A percentile compares a stretch with the other conserved stretches of the same genome.
Evolutionary conservation across 306 rosid species (phyloP).

Genomic region (Cicer cuneatum): DNA sequence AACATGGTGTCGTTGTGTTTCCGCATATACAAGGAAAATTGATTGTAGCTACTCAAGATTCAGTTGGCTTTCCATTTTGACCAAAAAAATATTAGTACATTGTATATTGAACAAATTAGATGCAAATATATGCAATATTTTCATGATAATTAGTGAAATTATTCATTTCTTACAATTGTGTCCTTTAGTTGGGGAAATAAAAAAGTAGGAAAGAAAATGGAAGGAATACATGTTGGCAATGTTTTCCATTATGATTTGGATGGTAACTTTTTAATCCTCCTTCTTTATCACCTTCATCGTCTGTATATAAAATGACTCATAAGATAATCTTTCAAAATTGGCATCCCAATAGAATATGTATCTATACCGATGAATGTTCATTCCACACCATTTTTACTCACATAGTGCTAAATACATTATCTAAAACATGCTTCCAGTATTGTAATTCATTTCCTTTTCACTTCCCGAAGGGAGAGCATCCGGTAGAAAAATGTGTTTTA

Average conservation of each 20-base stretch:
- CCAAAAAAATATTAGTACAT: background rate
- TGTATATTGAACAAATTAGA: too few relatives aligned
- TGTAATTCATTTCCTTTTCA: too few relatives aligned
- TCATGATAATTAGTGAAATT: background rate
- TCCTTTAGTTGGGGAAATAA: too few relatives aligned
- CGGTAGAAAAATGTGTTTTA: too few relatives aligned
- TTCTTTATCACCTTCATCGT: background rate
- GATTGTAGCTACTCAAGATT: background rate
- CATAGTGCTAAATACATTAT: too few relatives aligned
- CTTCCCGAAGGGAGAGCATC: too few relatives aligned
- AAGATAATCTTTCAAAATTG: too few relatives aligned
- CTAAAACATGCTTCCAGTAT: too few relatives aligned
- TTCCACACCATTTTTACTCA: too few relatives aligned
- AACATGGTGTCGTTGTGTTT: conserved; percentile 15
- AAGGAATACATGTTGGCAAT: background rate
- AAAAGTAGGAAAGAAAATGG: background rate
- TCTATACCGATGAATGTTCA: too few relatives aligned
- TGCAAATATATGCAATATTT: background rate
- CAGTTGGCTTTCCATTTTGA: background rate
- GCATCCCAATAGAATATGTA: too few relatives aligned
- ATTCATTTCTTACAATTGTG: background rate
- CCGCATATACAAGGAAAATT: conserved; percentile 20
- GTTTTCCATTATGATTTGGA: background rate
- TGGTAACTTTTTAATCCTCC: background rate
- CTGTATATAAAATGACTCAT: too few relatives aligned